Evolutionary conservation across 129 eudicot genomes (phyloP), one percentile per base, ranked within the genome.

Genomic region (Saussurea involucrata): DNA sequence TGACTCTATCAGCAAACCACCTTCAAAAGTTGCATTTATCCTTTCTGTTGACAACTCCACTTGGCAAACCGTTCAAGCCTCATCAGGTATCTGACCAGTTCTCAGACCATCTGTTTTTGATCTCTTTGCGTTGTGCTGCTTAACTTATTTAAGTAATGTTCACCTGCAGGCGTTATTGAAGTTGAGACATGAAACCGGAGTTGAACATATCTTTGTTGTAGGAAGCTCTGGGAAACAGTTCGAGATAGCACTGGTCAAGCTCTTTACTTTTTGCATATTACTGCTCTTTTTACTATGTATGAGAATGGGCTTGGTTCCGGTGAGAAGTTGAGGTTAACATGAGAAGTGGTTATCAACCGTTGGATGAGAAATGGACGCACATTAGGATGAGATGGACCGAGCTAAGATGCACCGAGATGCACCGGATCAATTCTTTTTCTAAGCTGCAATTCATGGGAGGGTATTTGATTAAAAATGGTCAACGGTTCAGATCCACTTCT

Each of bases 1-100:
- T 88, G 83, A 68, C 96, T 31, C 76, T 91, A 72, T 87, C 93
- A 72, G 98, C 98, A 74, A 95, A 89, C 88, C 98, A 95, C 73
- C 97, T 95, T 61, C 98, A 95, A 76, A 95, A 95, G 94, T 69
- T 95, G 83, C 86, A 81, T 18, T 37, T 91, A 75, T 87, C 93
- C 60, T 95, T 95, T 85, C 81, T 77, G 73, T 81, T 95, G 82
- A 76, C 90, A 32, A 82, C 90, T 37, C 96, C 98, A 66, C 76
- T 80, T 29, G 96, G 97, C 71, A 78, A 87, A 63, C 78, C 87
- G 9, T 95, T 95, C 80, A 89, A 81, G 29, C 98, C 98, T 13
- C 98, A 95, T 83, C 97, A 95, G 98, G 98, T 95, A 66, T 72
- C 36, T 71, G 27, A 44, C 60, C 58, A 76, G 66, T 74, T 81